Base-by-base conservation (phyloP, 2,329 filamentous ascomycete genomes). In the Aspergillus costaricaensis region DNA sequence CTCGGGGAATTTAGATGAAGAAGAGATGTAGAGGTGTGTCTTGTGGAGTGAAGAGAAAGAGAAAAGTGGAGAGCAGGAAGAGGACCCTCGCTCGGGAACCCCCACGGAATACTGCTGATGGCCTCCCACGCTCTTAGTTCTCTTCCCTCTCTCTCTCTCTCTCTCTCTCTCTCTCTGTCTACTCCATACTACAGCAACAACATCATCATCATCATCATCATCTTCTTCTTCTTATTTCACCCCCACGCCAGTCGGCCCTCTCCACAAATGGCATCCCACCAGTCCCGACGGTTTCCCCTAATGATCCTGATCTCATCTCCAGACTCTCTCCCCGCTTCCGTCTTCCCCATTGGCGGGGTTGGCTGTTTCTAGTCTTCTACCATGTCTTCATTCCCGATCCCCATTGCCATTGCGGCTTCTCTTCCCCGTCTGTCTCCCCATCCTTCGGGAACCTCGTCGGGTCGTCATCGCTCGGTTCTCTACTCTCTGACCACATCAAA, bases 341-440 rank as follows among this genome's bases (percentile, higher is more conserved):
- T 47, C 47, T 58, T 36, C 58, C 41, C 60, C 38, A 65, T 64
- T 62, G 63, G 63, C 52, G 47, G 47, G 47, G 47, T 5, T 49
- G 15, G 44, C 25, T 27, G 25, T 27, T 27, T 27, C 7, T 27
- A 27, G 25, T 27, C 25, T 27, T 27, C 25, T 1, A 27, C 25
- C 25, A 27, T 27, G 25, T 27, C 25, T 27, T 27, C 25, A 44
- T 30, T 50, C 55, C 48, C 30, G 55, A 36, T 56, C 43, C 43
- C 54, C 43, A 21, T 36, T 47, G 54, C 38, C 54, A 50, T 49
- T 49, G 47, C 47, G 47, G 47, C 14, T 49, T 49, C 47, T 9
- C 47, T 27, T 25, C 44, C 55, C 47, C 44, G 23, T 19, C 27
- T 52, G 44, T 19, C n/a, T 50, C 23, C n/a, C 39, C 32, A 50